A percentile compares a stretch with the other conserved stretches of the same genome.
These are phyloP conservation scores for Vitis amurensis DNA, from an alignment of 164 flowering plant genomes.

Conservation along the genomic window DNA sequence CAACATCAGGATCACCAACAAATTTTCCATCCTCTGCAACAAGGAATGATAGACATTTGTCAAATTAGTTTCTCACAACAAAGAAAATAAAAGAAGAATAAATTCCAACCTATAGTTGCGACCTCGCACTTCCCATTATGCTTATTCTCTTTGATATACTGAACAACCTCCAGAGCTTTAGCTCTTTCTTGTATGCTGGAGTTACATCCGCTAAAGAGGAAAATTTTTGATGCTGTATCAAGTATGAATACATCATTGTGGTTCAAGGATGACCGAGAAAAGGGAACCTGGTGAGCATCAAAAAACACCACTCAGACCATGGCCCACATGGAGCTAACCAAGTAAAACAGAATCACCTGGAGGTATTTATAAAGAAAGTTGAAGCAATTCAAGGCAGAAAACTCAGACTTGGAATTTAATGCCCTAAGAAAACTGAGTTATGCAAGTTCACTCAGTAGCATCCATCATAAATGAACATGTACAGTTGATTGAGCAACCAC, in stretches of 20 bases:
- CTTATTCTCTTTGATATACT: constrained; percentile 59
- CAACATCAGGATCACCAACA: constrained; percentile 71
- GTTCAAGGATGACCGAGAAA: constrained; percentile 65
- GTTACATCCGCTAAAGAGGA: constrained; percentile 68
- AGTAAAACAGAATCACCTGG: not conserved
- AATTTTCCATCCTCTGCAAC: constrained; percentile 74
- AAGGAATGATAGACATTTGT: constrained; percentile 13
- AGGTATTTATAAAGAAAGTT: not conserved
- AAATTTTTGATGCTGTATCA: constrained; percentile 68
- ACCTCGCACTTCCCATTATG: constrained; percentile 59
- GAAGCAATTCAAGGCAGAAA: not conserved
- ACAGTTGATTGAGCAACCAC: too few relatives aligned
- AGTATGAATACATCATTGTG: constrained; percentile 70
- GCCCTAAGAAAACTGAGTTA: too few relatives aligned
- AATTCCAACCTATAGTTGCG: constrained; percentile 53
- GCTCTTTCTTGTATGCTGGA: constrained; percentile 74
- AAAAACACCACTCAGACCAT: not conserved
- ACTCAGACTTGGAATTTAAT: not conserved
- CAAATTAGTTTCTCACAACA: not conserved
- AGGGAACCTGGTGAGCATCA: constrained; percentile 51
- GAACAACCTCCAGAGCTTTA: constrained; percentile 73
- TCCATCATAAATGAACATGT: not conserved
- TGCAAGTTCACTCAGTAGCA: not conserved
- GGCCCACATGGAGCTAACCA: constrained; percentile 2
- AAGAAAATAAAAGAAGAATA: not conserved